These are phyloP conservation scores for Suillus sp. DNA, from an alignment of 768 basidiomycete species.

Conservation along the genomic window DNA sequence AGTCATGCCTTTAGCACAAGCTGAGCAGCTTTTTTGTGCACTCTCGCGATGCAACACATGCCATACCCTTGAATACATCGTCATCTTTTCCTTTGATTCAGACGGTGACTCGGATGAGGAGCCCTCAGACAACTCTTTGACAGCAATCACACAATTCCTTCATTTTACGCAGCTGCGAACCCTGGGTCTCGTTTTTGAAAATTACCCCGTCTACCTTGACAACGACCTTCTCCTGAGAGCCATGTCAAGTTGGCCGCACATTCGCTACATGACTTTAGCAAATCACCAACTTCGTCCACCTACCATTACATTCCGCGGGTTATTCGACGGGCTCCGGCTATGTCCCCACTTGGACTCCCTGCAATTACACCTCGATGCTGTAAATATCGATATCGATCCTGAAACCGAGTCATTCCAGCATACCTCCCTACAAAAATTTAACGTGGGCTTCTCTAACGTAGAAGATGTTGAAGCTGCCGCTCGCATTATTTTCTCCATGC, in stretches of 20 bases:
- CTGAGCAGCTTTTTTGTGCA: neutral
- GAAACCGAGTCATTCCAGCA: neutral
- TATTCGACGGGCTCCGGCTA: neutral
- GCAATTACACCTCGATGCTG: neutral
- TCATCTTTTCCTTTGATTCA: neutral
- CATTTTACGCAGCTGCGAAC: neutral
- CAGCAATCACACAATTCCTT: neutral
- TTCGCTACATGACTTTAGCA: neutral
- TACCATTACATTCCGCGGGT: neutral
- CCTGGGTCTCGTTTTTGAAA: neutral
- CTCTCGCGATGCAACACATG: neutral
- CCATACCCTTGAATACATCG: neutral
- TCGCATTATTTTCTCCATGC: neutral
- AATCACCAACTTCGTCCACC: neutral
- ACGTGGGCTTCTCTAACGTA: neutral
- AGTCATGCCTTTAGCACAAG: neutral
- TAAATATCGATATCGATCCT: neutral
- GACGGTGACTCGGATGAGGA: neutral
- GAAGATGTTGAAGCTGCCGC: neutral
- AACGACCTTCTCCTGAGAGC: neutral
- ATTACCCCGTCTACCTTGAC: neutral
- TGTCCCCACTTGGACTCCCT: neutral
- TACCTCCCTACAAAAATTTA: neutral
- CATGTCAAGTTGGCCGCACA: slow-evolving; percentile 1
- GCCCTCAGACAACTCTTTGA: neutral